Evolutionary conservation across 2,329 filamentous ascomycete species (phyloP).

Genomic region (Diaporthe sp.): DNA sequence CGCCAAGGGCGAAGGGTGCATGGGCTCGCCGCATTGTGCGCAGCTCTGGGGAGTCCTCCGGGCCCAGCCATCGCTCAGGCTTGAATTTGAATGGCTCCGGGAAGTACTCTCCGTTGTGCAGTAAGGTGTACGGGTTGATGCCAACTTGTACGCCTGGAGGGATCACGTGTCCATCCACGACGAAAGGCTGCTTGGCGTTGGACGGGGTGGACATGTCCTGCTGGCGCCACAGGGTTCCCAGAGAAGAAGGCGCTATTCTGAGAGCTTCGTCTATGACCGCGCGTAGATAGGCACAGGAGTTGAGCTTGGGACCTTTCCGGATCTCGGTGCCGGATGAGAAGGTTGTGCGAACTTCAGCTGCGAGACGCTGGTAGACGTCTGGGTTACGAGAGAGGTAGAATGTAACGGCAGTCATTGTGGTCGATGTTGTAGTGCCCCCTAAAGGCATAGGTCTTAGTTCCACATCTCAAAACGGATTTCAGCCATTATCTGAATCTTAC

Average conservation of each 20-base stretch:
- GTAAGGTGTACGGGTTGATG: neutral
- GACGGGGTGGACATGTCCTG: neutral
- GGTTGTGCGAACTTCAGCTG: neutral
- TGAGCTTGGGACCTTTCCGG: neutral
- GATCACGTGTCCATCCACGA: neutral
- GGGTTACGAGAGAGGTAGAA: neutral
- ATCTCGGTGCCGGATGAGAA: neutral
- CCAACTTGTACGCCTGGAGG: neutral
- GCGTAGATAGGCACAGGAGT: neutral
- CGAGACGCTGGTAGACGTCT: neutral
- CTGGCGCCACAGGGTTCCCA: neutral
- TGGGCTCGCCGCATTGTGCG: neutral
- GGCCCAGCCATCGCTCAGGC: neutral
- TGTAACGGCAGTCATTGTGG: neutral
- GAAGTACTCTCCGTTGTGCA: neutral
- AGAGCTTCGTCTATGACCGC: neutral
- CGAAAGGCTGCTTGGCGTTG: neutral
- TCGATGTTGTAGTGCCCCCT: neutral
- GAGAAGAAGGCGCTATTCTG: neutral
- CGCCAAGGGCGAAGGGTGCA: neutral
- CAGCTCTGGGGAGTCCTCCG: neutral
- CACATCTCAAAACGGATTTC: neutral
- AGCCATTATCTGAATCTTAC: neutral
- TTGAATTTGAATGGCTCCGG: neutral
- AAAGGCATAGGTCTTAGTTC: neutral